Percentiles rank a stretch among this genome's conserved stretches.
phyloP scores from a whole-genome alignment of 1,284 basidiomycete species.

The Moniliophthora roreri region DNA sequence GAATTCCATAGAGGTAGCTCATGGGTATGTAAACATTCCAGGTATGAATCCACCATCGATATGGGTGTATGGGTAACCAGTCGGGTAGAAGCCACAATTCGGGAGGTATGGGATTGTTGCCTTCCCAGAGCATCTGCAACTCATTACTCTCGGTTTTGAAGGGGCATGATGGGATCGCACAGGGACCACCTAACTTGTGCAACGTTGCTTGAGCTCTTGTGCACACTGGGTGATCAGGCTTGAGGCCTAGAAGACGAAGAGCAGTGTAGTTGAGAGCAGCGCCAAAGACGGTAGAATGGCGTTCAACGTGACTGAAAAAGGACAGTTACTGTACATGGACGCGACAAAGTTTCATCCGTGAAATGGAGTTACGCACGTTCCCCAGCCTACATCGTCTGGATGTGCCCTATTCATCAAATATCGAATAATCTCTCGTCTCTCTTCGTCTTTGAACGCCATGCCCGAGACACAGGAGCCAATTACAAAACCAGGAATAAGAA shows the following conservation, averaged over 20 bases:
- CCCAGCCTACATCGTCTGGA: constrained; percentile 88
- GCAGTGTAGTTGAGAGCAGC: constrained; percentile 93
- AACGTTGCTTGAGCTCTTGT: constrained; percentile 75
- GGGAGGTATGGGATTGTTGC: constrained; percentile 90
- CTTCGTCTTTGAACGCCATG: constrained; percentile 75
- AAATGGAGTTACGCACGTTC: constrained; percentile 86
- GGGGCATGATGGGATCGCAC: constrained; percentile 84
- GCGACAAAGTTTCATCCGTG: too few species aligned
- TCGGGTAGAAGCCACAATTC: constrained; percentile 94
- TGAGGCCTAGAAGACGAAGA: constrained; percentile 84
- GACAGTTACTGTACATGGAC: constrained; percentile 1
- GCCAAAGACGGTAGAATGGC: constrained; percentile 91
- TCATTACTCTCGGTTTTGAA: too few species aligned
- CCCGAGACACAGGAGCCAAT: constrained; percentile 92
- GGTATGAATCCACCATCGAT: constrained; percentile 98
- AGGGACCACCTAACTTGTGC: constrained; percentile 85
- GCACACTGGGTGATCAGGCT: constrained; percentile 79
- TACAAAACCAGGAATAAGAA: constrained; percentile 89
- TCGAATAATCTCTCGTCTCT: constrained; percentile 87
- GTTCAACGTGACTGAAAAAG: constrained; percentile 78
- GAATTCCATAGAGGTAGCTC: constrained; percentile 85
- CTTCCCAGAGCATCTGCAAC: too few species aligned
- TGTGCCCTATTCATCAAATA: constrained; percentile 82
- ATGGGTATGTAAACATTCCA: constrained; percentile 90
- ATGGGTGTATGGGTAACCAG: constrained; percentile 91